Conservation (phyloP, 73 alveolate genomes). For the Breviolum minutum region DNA sequence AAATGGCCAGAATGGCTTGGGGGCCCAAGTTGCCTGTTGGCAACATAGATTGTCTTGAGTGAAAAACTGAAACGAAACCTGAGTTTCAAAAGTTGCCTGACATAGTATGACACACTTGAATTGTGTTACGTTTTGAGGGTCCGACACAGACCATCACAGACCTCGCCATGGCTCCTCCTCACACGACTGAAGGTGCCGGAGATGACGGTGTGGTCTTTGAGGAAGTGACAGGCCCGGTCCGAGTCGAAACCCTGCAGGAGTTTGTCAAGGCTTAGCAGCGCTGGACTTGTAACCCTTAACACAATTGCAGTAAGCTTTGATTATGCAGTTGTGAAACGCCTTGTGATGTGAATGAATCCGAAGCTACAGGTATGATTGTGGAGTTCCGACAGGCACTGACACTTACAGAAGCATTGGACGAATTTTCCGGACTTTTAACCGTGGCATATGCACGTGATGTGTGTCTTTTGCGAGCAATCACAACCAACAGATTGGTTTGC, state of each 20-base stretch:
- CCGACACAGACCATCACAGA: background rate
- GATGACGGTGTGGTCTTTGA: constrained; percentile 88
- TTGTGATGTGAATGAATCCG: too few species aligned
- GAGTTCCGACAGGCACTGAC: constrained; percentile 64
- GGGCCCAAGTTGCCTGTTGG: background rate
- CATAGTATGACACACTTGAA: too few species aligned
- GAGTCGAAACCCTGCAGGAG: too few species aligned
- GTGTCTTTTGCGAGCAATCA: background rate
- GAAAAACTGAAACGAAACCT: background rate
- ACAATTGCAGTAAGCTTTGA: too few species aligned
- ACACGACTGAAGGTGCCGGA: constrained; percentile 38
- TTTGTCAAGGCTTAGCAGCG: too few species aligned
- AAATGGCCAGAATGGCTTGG: constrained; percentile 23
- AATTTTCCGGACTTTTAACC: background rate
- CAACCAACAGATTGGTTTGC: background rate
- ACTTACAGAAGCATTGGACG: background rate
- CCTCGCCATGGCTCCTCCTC: too few species aligned
- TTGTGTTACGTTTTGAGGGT: too few species aligned
- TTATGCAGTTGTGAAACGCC: too few species aligned
- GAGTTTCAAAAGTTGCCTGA: background rate
- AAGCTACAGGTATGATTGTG: constrained; percentile 53
- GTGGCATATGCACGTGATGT: background rate
- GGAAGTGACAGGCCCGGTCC: constrained; percentile 64
- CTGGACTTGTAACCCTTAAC: background rate
- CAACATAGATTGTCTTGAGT: background rate